Conservation (phyloP, 2,329 filamentous ascomycete genomes). For the Hypocrella siamensis region DNA sequence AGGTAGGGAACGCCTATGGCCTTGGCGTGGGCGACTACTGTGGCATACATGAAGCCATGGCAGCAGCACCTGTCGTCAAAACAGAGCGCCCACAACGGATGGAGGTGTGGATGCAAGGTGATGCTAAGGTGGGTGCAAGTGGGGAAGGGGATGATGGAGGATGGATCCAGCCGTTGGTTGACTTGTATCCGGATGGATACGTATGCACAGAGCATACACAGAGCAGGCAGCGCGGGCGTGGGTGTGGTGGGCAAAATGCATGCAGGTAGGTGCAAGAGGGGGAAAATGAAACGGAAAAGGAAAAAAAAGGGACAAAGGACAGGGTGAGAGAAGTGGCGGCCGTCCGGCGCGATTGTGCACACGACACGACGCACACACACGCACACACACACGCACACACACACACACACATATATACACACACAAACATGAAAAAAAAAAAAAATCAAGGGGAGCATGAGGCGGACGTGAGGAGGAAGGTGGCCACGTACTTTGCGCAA, state of each 20-base stretch:
- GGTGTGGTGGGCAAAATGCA: not conserved
- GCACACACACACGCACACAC: too few species aligned
- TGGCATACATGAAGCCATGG: not conserved
- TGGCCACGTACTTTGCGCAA: constrained; percentile 61
- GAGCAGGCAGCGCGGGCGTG: not conserved
- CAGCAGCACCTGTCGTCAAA: constrained; percentile 1
- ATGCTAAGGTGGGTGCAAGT: constrained; percentile 2
- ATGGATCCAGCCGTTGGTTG: constrained; percentile 2
- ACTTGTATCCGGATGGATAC: too few species aligned
- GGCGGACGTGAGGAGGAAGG: not conserved
- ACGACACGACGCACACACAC: too few species aligned
- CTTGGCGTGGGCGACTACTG: too few species aligned
- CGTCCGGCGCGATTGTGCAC: too few species aligned
- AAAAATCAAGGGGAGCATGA: constrained; percentile 1
- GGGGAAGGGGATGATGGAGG: constrained; percentile 2
- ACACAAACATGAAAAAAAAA: constrained; percentile 2
- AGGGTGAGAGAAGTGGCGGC: constrained; percentile 1
- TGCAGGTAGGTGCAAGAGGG: not conserved
- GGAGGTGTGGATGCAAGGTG: constrained; percentile 4
- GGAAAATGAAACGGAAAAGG: not conserved
- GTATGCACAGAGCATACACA: too few species aligned
- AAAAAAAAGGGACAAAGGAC: not conserved
- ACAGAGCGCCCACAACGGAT: constrained; percentile 2
- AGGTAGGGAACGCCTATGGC: constrained; percentile 3
- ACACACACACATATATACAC: too few species aligned